Evolutionary conservation across 176 grass and related monocot genomes (phyloP).

Genomic region (Carex pumila): DNA sequence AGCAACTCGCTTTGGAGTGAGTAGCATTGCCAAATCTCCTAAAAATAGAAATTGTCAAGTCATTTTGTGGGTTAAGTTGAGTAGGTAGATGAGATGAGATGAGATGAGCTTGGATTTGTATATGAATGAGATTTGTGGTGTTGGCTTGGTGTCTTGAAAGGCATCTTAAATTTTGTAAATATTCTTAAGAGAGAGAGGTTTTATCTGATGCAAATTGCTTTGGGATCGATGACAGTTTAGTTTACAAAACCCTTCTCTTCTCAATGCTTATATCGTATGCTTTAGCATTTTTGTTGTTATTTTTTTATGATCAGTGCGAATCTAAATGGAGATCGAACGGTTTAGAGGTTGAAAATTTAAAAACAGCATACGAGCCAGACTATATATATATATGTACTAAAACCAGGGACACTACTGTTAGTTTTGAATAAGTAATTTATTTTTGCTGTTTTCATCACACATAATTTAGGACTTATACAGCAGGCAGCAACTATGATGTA

Average conservation of each 20-base stretch:
- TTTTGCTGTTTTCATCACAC: neutral
- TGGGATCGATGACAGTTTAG: neutral
- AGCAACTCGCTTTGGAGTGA: constrained; percentile 95
- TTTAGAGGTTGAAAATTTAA: too few species aligned
- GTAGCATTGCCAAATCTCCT: constrained; percentile 37
- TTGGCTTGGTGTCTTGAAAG: neutral
- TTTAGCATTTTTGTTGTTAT: too few species aligned
- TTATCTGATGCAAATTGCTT: neutral
- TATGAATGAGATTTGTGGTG: neutral
- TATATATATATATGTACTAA: neutral
- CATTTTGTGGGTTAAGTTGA: neutral
- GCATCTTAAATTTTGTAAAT: constrained; percentile 7
- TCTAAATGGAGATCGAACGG: too few species aligned
- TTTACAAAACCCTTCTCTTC: neutral
- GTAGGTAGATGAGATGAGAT: neutral
- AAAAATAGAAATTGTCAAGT: neutral
- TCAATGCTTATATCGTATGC: neutral
- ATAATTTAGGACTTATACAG: neutral
- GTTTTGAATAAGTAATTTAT: neutral
- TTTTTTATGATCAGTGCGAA: too few species aligned
- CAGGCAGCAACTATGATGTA: neutral
- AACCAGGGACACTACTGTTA: neutral
- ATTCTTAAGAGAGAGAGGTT: neutral
- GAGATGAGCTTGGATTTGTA: neutral
- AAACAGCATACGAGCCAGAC: too few species aligned